Evolutionary conservation across 2,329 filamentous ascomycete species (phyloP).

Genomic region (Fusarium phyllophilum): DNA sequence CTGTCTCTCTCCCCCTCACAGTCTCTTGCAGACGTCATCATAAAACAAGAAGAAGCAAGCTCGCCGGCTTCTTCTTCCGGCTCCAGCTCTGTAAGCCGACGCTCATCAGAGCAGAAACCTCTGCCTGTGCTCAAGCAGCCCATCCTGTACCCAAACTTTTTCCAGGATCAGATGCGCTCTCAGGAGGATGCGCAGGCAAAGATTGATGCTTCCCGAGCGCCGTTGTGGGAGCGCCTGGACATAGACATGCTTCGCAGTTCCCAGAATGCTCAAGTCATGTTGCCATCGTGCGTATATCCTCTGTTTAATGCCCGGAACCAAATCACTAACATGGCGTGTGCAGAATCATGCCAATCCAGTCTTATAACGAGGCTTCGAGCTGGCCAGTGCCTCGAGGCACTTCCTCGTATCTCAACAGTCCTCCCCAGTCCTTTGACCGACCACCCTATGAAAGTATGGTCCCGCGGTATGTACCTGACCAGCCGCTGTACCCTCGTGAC

Average conservation of each 20-base stretch:
- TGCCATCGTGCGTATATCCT: conserved; percentile 24
- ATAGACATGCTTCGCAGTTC: conserved; percentile 4
- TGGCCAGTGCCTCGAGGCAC: conserved; percentile 26
- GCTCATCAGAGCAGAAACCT: conserved; percentile 32
- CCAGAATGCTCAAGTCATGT: conserved; percentile 8
- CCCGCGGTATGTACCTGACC: conserved; percentile 15
- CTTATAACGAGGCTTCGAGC: conserved; percentile 8
- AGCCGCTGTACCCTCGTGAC: background rate
- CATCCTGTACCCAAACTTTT: conserved; percentile 3
- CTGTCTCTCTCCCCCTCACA: conserved; percentile 32
- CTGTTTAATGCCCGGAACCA: background rate
- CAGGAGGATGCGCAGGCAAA: conserved; percentile 11
- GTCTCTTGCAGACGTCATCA: conserved; percentile 10
- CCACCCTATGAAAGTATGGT: conserved; percentile 6
- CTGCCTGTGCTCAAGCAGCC: conserved; percentile 23
- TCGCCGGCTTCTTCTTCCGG: conserved; percentile 13
- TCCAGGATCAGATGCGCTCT: conserved; percentile 2
- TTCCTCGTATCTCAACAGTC: background rate
- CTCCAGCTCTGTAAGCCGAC: conserved; percentile 20
- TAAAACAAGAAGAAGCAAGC: background rate
- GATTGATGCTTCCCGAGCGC: background rate
- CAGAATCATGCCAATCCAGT: conserved; percentile 12
- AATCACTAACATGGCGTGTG: conserved; percentile 7
- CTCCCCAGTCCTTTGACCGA: conserved; percentile 4
- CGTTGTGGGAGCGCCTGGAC: conserved; percentile 8